Evolutionary conservation across 2,329 filamentous ascomycete species (phyloP), one percentile per base, ranked within the genome.

Genomic region (Penicillium sp.): DNA sequence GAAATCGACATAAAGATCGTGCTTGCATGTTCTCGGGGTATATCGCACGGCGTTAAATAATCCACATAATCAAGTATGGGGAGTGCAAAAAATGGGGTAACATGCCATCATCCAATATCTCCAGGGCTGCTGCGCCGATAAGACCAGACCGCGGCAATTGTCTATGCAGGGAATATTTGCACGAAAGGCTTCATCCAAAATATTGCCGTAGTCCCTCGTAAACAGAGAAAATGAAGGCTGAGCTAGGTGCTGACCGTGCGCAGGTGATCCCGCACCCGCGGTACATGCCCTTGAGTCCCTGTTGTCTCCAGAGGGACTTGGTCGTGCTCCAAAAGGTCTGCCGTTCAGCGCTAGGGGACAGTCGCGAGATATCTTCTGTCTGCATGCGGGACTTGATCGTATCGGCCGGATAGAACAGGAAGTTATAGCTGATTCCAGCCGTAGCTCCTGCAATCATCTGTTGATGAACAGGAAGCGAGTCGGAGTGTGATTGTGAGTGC

Each of bases 341-440:
- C 45, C 79, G 79, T 47, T 74, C 72, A 2, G 75, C 75, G 18
- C 75, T 72, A 8, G 77, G 60, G 11, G 71, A 55, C 0, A 61
- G 45, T 22, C 47, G 58, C 0, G 63, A 63, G 36, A 89, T 76
- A 4, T 90, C 86, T 45, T 87, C 80, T 0, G 93, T 99, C 73
- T 99, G 93, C 85, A 99, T 95, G 40, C 92, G 84, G 14, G 88
- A 95, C 74, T 99, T 99, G 75, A 99, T 87, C 0, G 93, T 99
- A 68, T 99, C 93, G 41, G 93, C 93, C 0, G 93, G 93, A 68
- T 93, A 99, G 77, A 97, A 96, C 18, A 95, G 75, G 67, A 97
- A 97, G 69, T 99, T 99, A 74, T 99, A 99, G 30, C 84, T 85
- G 75, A 96, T 88, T 45, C 93, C 93, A 3, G 92, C 93, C 7